phyloP scores from a whole-genome alignment of 345 rosid genomes.

The Gossypium arboreum region DNA sequence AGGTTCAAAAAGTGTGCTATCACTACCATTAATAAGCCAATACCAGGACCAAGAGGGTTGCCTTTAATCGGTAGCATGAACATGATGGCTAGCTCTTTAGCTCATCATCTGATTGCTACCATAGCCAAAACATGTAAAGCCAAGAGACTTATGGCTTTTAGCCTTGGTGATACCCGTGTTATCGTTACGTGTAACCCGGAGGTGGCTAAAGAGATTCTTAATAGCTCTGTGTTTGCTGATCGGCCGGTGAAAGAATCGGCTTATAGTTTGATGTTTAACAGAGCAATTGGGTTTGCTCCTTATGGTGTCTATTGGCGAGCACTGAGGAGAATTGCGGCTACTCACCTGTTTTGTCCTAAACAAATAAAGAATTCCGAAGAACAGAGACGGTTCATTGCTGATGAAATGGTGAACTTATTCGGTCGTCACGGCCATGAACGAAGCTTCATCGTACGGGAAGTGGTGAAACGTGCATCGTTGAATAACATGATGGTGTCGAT shows the following conservation, averaged over 20 bases:
- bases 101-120: constrained; percentile 54
- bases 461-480: constrained; percentile 60
- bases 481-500: constrained; percentile 75
- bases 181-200: constrained; percentile 66
- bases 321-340: constrained; percentile 50
- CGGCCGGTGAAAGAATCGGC: constrained; percentile 81
- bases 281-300: constrained; percentile 86
- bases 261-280: constrained; percentile 60
- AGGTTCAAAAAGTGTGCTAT: constrained; percentile 17
- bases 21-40: constrained; percentile 17
- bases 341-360: constrained; percentile 58
- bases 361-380: constrained; percentile 46
- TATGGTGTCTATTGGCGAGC: constrained; percentile 77
- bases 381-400: constrained; percentile 40
- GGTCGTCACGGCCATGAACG: constrained; percentile 11
- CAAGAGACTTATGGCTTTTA: constrained; percentile 63
- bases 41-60: constrained; percentile 71
- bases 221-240: constrained; percentile 60
- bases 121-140: constrained; percentile 41
- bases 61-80: constrained; percentile 65
- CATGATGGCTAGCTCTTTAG: constrained; percentile 49
- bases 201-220: constrained; percentile 63
- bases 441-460: constrained; percentile 41
- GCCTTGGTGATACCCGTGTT: constrained; percentile 60
- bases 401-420: constrained; percentile 44